A percentile compares a stretch with the other conserved stretches of the same genome.
These are phyloP conservation scores for Boletales sp. DNA, from an alignment of 768 basidiomycete species.

Conservation along the genomic window DNA sequence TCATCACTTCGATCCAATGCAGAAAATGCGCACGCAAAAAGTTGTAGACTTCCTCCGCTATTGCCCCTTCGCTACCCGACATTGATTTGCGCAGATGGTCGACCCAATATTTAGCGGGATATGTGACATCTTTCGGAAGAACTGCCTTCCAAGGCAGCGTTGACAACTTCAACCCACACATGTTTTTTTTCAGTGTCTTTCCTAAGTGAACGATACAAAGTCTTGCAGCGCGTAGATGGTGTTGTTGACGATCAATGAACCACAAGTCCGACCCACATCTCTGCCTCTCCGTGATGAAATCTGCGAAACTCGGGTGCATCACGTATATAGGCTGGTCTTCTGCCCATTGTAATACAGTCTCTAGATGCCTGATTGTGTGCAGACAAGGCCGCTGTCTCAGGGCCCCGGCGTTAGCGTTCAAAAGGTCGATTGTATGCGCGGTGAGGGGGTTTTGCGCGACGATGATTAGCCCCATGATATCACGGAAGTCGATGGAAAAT, in stretches of 20 bases:
- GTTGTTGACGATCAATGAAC: conserved; percentile 24
- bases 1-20: conserved; percentile 34
- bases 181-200: conserved; percentile 22
- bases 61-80: not conserved
- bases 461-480: conserved; percentile 29
- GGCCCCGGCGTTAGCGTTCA: conserved; percentile 14
- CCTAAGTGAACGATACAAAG: conserved; percentile 22
- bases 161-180: conserved; percentile 21
- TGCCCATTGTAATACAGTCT: conserved; percentile 26
- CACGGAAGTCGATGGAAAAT: conserved; percentile 29
- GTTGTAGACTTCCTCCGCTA: conserved; percentile 12
- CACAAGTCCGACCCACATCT: conserved; percentile 27
- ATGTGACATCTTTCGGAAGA: conserved; percentile 25
- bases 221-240: conserved; percentile 21
- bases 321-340: conserved; percentile 26
- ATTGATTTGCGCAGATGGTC: conserved; percentile 25
- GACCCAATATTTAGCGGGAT: conserved; percentile 26
- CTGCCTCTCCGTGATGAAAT: conserved; percentile 30
- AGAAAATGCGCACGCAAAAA: conserved; percentile 27
- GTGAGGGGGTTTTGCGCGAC: conserved; percentile 29
- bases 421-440: conserved; percentile 22
- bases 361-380: conserved; percentile 28
- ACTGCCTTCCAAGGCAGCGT: conserved; percentile 9
- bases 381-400: conserved; percentile 23
- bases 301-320: conserved; percentile 32